A percentile compares a stretch with the other conserved stretches of the same genome.
phyloP scores from a whole-genome alignment of 208 protist genomes.

The Wallacemonas sp. region DNA sequence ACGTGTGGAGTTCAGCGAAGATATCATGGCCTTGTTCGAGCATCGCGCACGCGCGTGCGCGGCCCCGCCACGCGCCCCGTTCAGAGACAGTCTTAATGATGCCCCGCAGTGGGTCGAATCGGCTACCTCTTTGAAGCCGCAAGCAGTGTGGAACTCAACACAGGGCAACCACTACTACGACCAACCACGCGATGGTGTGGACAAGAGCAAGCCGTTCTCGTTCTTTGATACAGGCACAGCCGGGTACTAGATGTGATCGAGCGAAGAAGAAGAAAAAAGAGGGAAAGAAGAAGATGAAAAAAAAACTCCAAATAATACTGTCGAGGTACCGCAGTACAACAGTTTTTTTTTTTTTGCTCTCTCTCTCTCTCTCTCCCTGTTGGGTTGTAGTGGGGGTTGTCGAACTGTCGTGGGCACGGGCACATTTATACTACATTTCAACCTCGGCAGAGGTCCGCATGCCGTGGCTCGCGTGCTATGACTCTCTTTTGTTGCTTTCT shows the following conservation, averaged over 20 bases:
- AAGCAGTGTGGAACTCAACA: background rate
- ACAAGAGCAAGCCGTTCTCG: background rate
- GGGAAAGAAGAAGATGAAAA: background rate
- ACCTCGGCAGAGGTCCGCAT: too few species aligned
- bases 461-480: too few species aligned
- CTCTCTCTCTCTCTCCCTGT: background rate
- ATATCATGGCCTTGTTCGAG: background rate
- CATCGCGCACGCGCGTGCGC: background rate
- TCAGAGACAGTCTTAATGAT: too few species aligned
- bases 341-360: background rate
- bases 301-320: background rate
- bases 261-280: background rate
- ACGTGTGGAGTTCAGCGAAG: background rate
- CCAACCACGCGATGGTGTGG: slow-evolving; percentile 4
- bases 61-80: background rate
- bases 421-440: too few species aligned
- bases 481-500: too few species aligned
- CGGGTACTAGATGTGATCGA: background rate
- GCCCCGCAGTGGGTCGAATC: too few species aligned
- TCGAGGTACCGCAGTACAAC: background rate
- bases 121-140: background rate
- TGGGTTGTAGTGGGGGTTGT: too few species aligned
- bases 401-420: too few species aligned
- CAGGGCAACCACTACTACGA: background rate
- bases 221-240: slow-evolving; percentile 12